phyloP scores from a whole-genome alignment of 2,329 filamentous ascomycete species.

The Claviceps monticola region DNA sequence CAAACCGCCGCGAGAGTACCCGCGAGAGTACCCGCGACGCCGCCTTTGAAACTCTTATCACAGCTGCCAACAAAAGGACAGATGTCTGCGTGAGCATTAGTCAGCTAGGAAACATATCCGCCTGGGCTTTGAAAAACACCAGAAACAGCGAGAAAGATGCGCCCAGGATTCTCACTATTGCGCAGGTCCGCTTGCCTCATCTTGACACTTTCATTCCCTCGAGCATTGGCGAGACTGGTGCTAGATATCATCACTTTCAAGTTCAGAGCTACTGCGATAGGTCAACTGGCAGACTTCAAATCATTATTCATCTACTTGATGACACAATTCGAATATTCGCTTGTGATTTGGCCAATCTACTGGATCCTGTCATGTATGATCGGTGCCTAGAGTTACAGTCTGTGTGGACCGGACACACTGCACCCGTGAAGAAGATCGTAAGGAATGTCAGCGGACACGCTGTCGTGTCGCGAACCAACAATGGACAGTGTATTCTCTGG shows the following conservation, averaged over 20 bases:
- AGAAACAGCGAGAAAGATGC: conserved; percentile 53
- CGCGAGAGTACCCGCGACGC: conserved; percentile 49
- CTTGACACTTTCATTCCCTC: conserved; percentile 31
- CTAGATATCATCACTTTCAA: conserved; percentile 39
- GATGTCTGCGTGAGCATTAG: conserved; percentile 83
- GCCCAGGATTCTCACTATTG: conserved; percentile 70
- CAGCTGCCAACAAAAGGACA: conserved; percentile 70
- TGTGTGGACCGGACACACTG: conserved; percentile 74
- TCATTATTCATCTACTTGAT: conserved; percentile 75
- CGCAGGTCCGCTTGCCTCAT: conserved; percentile 52
- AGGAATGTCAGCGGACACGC: conserved; percentile 71
- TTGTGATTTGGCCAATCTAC: conserved; percentile 61
- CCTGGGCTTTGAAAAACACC: conserved; percentile 84
- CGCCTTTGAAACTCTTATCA: conserved; percentile 70
- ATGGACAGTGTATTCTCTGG: conserved; percentile 76
- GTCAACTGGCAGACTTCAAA: conserved; percentile 47
- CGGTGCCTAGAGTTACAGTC: conserved; percentile 47
- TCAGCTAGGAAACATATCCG: conserved; percentile 72
- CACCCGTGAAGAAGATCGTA: conserved; percentile 70
- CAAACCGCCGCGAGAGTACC: conserved; percentile 40
- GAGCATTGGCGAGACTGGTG: conserved; percentile 9
- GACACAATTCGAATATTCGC: conserved; percentile 74
- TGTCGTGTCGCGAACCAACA: conserved; percentile 65
- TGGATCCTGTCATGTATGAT: conserved; percentile 55
- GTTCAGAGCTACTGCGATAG: conserved; percentile 60